Evolutionary conservation across 768 basidiomycete genomes (phyloP).

Genomic region (Leucocoprinus sp.): DNA sequence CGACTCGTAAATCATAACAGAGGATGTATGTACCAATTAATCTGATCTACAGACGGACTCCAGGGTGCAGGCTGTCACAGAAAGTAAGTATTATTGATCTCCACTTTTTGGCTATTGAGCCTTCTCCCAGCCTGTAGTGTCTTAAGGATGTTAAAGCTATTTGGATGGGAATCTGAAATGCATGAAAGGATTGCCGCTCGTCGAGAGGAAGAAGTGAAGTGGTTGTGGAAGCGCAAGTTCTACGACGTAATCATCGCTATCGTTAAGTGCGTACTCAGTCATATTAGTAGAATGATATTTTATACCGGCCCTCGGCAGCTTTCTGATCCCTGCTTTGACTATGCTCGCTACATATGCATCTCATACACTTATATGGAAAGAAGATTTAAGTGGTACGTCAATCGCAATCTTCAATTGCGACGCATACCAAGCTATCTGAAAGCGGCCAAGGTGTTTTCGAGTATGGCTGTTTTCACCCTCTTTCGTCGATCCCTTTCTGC

Average conservation of each 20-base stretch:
- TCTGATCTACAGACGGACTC: conserved; percentile 35
- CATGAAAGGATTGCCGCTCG: conserved; percentile 42
- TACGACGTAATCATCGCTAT: conserved; percentile 34
- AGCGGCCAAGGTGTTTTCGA: conserved; percentile 36
- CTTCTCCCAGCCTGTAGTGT: conserved; percentile 38
- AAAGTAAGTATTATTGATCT: conserved; percentile 29
- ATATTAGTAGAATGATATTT: neutral
- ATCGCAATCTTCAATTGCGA: neutral
- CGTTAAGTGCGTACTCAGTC: conserved; percentile 33
- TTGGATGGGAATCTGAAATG: conserved; percentile 61
- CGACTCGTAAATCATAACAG: neutral
- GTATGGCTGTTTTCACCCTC: conserved; percentile 53
- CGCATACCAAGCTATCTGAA: conserved; percentile 18
- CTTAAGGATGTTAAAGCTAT: conserved; percentile 68
- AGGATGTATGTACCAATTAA: conserved; percentile 19
- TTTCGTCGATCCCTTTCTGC: conserved; percentile 41
- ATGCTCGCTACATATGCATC: conserved; percentile 60
- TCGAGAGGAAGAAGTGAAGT: conserved; percentile 54
- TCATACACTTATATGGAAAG: conserved; percentile 34
- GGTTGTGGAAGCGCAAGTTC: conserved; percentile 40
- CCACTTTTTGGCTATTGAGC: conserved; percentile 7
- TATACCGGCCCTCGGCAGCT: conserved; percentile 28
- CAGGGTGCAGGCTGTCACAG: conserved; percentile 53
- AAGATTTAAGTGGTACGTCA: conserved; percentile 17
- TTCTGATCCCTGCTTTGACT: conserved; percentile 49